Evolutionary conservation across 495 filamentous ascomycete genomes (phyloP), one percentile per base, ranked within the genome.

Genomic region (Xylaria venustula): DNA sequence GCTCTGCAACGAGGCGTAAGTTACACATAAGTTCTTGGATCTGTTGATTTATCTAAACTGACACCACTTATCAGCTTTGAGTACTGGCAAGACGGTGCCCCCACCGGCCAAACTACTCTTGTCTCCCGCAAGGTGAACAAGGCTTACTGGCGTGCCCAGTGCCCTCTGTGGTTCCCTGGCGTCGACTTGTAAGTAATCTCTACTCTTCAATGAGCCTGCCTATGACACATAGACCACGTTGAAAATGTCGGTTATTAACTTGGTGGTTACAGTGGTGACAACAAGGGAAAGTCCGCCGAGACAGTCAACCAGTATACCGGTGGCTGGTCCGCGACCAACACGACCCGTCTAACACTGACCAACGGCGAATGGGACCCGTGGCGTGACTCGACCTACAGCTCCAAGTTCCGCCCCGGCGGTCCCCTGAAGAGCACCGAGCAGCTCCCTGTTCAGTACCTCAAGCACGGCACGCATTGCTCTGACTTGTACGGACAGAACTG

Each of bases 1-100:
- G 68, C 72, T 85, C 37, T 88, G 87, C 76, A 88, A 88, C 67
- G 84, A 89, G 71, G 85, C 87, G 49, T 59, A 34, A 44, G 56
- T 44, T 11, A 9, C 8, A 2, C 7, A 2, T 19, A n/a, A n/a
- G n/a, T n/a, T n/a, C n/a, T n/a, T n/a, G n/a, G n/a, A n/a, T 23
- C 25, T 0, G 17, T 11, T 52, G 22, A 3, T 23, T 8, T 25
- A 5, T 0, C 2, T n/a, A 40, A 20, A n/a, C 32, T 52, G 20
- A 52, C 49, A 40, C 7, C 36, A 2, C 50, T 2, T 51, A 1
- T 3, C 3, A 59, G 56, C 34, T 67, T 85, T 52, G 81, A 75
- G 62, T 85, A 78, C 62, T 87, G 84, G 84, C 83, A 85, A 64
- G 79, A 69, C 47, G 83, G 81, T 36, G 81, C 85, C 5, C 85